Base-by-base conservation (phyloP, 106 monocot species). In the Acanthochlamys bracteata region DNA sequence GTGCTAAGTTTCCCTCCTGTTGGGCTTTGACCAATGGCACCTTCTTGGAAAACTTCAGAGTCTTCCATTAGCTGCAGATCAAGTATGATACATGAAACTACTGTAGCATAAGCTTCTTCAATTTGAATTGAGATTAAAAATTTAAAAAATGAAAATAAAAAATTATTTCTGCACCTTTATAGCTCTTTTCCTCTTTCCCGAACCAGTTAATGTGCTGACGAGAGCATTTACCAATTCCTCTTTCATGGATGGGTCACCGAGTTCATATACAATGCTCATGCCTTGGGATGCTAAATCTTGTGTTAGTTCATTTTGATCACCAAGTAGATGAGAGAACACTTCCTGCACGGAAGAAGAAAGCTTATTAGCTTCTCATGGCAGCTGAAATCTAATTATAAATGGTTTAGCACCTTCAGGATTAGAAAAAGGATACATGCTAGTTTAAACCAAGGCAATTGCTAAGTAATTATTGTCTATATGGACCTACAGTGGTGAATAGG, bases 211-310 rank as follows among this genome's bases (percentile, higher is more conserved):
- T 41, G 98, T 92, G 67, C 71, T 79, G 57, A 98, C 91, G 59
- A 98, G 82, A 72, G 91, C 85, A 83, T 85, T 85, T 51, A 98
- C 92, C 52, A 98, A 70, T 24, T 79, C 71, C 45, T 92, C 71
- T 64, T 92, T 98, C 85, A 79, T 92, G 64, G 85, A 85, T 65
- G 80, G 46, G 74, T 98, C 98, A 67, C 98, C 98, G 59, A 98
- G 88, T 66, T 91, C 98, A 74, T 98, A 98, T 12, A 98, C 91
- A 77, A 98, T 92, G 69, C 98, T 92, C 98, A 98, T 92, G 61
- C 98, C 98, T 85, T 98, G 91, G 20, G 98, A 98, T 39, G 98
- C 91, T 68, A 98, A 71, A 73, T 98, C 98, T 66, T 98, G 98
- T 33, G 92, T 98, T 20, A 98, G 88, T 53, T 92, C 98, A 81